Conservation (phyloP, 768 basidiomycete species). For the Nidularia sp. region DNA sequence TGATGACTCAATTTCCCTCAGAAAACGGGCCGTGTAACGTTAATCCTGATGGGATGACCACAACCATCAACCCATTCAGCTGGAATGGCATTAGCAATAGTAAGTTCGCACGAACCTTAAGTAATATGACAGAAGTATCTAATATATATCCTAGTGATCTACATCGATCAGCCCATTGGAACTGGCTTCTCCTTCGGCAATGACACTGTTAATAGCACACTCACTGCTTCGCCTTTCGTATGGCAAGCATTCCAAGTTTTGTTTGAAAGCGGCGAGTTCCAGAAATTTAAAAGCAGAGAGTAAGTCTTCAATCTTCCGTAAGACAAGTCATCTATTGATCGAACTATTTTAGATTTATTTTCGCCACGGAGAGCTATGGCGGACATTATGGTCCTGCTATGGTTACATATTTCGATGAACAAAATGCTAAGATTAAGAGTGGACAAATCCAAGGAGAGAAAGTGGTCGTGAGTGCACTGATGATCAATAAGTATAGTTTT, state of each 20-base stretch:
- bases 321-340: background rate
- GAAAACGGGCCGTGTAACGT: conserved; percentile 66
- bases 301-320: conserved; percentile 16
- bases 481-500: conserved; percentile 55
- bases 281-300: conserved; percentile 50
- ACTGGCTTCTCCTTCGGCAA: conserved; percentile 61
- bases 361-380: conserved; percentile 66
- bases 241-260: conserved; percentile 65
- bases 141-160: conserved; percentile 43
- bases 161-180: conserved; percentile 68
- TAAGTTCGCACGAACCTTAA: conserved; percentile 18
- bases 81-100: conserved; percentile 72
- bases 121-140: background rate
- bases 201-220: conserved; percentile 53
- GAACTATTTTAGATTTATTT: conserved; percentile 39
- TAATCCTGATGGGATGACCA: conserved; percentile 47
- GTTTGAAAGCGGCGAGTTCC: conserved; percentile 52
- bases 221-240: conserved; percentile 50
- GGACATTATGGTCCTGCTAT: conserved; percentile 67
- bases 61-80: conserved; percentile 57
- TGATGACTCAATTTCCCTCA: conserved; percentile 9
- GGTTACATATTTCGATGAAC: conserved; percentile 60
- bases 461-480: conserved; percentile 52
- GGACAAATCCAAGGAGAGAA: conserved; percentile 43
- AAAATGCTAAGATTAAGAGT: conserved; percentile 47